phyloP scores from a whole-genome alignment of 2,329 filamentous ascomycete species.

The Aspergillus flavus region DNA sequence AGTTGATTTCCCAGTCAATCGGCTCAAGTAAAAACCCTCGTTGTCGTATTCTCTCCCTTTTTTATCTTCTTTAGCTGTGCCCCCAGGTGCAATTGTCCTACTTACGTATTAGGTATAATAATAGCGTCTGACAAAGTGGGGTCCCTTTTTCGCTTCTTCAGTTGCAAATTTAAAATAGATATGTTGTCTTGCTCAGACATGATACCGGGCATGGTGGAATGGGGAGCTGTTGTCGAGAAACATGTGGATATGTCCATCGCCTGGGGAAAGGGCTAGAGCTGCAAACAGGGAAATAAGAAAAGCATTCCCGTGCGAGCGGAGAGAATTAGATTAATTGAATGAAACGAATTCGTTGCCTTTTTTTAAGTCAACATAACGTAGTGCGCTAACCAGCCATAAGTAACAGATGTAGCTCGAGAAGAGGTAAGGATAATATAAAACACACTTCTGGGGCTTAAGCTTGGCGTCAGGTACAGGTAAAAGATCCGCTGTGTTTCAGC shows the following conservation, averaged over 20 bases:
- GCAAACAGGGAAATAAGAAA: neutral
- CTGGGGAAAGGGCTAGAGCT: neutral
- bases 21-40: neutral
- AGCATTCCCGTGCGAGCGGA: neutral
- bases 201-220: conserved; percentile 15
- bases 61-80: neutral
- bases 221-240: conserved; percentile 3
- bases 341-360: neutral
- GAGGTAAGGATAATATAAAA: neutral
- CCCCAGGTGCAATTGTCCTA: neutral
- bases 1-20: neutral
- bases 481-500: neutral
- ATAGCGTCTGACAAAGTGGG: conserved; percentile 14
- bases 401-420: neutral
- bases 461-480: neutral
- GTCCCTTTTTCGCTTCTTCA: conserved; percentile 33
- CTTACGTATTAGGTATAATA: conserved; percentile 20
- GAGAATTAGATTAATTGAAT: neutral
- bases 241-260: conserved; percentile 8
- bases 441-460: neutral
- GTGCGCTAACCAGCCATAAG: neutral
- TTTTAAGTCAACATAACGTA: neutral
- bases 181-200: conserved; percentile 12
- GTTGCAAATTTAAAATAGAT: conserved; percentile 8
- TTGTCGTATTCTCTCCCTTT: neutral